A percentile compares a stretch with the other conserved stretches of the same genome.
phyloP scores from a whole-genome alignment of 768 basidiomycete species.

The Mycena alexandri region DNA sequence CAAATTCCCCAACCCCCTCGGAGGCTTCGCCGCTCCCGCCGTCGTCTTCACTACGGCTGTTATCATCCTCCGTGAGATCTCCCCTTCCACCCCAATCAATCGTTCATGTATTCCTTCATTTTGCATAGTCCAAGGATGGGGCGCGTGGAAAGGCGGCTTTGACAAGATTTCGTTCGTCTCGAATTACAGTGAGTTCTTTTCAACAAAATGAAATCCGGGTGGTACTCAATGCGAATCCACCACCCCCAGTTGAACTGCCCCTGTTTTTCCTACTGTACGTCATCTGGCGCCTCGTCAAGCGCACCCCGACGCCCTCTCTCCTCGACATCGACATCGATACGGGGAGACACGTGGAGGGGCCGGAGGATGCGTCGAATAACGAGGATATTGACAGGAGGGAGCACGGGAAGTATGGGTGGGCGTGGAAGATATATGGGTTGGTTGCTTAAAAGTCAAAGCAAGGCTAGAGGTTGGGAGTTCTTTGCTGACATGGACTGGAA shows the following conservation, averaged over 20 bases:
- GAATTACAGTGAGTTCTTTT: constrained; percentile 23
- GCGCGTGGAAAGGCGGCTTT: constrained; percentile 23
- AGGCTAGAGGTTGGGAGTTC: too few relatives aligned
- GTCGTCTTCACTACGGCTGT: constrained; percentile 22
- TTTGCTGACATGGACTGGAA: too few relatives aligned
- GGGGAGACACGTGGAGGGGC: constrained; percentile 22
- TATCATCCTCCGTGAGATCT: constrained; percentile 20
- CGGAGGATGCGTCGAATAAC: constrained; percentile 17
- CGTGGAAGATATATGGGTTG: constrained; percentile 24
- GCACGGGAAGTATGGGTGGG: constrained; percentile 10
- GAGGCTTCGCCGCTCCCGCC: constrained; percentile 21
- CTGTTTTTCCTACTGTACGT: constrained; percentile 21
- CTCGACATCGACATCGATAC: constrained; percentile 25
- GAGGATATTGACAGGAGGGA: constrained; percentile 20
- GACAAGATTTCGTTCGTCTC: constrained; percentile 23
- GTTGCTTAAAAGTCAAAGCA: constrained; percentile 5
- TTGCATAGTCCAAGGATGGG: constrained; percentile 20
- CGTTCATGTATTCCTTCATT: constrained; percentile 1
- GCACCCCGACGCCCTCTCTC: constrained; percentile 13
- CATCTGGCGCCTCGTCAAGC: constrained; percentile 22
- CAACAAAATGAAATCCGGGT: too few relatives aligned
- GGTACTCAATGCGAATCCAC: too few relatives aligned
- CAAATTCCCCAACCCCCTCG: constrained; percentile 24
- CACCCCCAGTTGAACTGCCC: constrained; percentile 19
- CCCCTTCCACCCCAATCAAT: background rate